A percentile compares a stretch with the other conserved stretches of the same genome.
phyloP scores from a whole-genome alignment of 768 basidiomycete genomes.

The Leucosporidium yakuticum region DNA sequence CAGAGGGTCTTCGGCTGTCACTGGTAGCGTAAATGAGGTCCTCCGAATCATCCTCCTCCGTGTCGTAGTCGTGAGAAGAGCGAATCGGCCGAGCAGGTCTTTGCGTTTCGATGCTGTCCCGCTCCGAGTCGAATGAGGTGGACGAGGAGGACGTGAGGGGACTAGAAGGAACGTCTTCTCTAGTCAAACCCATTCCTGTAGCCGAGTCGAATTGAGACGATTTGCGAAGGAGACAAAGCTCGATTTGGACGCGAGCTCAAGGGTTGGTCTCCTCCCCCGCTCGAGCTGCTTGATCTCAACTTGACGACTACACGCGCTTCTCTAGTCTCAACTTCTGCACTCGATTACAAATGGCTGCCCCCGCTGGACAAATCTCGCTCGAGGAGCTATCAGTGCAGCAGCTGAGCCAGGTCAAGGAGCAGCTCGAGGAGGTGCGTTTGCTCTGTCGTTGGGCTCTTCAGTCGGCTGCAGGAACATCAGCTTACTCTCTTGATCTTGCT shows the following conservation, averaged over 20 bases:
- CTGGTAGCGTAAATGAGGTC: neutral
- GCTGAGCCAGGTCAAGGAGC: constrained; percentile 78
- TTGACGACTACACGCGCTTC: neutral
- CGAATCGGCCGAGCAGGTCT: neutral
- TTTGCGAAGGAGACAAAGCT: neutral
- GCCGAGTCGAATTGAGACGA: neutral
- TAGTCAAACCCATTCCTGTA: neutral
- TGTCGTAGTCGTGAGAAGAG: neutral
- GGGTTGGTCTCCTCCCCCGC: no score
- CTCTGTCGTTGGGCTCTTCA: neutral
- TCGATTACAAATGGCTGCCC: constrained; percentile 15
- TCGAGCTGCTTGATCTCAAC: neutral
- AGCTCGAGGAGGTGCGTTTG: constrained; percentile 74
- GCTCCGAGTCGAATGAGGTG: neutral
- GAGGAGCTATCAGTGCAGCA: constrained; percentile 76
- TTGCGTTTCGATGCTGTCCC: neutral
- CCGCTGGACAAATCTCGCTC: constrained; percentile 27
- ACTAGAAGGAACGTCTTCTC: neutral
- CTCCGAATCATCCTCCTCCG: neutral
- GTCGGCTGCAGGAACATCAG: neutral
- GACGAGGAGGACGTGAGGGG: neutral
- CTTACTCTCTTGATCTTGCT: neutral
- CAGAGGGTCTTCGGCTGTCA: neutral
- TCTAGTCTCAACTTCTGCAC: neutral
- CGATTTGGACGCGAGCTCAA: neutral